Conservation (phyloP, 768 basidiomycete genomes). For the Rhodotorula toruloides region DNA sequence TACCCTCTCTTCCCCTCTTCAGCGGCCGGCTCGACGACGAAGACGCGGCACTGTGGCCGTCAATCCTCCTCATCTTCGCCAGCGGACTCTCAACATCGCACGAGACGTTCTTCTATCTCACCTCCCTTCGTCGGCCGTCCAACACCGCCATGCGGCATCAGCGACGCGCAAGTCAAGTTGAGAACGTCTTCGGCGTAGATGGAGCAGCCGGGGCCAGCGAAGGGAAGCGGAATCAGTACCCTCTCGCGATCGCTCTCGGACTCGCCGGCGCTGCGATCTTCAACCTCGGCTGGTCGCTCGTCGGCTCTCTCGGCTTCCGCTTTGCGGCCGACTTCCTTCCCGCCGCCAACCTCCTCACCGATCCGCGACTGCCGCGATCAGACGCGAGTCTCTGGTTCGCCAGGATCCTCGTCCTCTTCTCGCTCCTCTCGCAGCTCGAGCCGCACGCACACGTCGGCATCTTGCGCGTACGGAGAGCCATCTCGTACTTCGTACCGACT, state of each 20-base stretch:
- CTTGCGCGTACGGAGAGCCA: conserved; percentile 1
- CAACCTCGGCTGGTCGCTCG: conserved; percentile 37
- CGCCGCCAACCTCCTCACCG: conserved; percentile 23
- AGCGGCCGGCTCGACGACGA: neutral
- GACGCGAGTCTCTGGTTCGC: conserved; percentile 33
- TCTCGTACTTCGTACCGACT: neutral
- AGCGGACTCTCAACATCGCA: conserved; percentile 18
- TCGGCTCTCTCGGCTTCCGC: conserved; percentile 28
- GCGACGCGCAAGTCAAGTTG: no score
- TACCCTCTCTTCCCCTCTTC: neutral
- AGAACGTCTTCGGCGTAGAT: no score
- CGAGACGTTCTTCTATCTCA: conserved; percentile 37
- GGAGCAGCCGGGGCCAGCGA: neutral
- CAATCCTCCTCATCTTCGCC: conserved; percentile 37
- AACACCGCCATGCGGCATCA: no score
- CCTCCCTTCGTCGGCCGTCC: no score
- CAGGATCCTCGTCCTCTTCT: conserved; percentile 30
- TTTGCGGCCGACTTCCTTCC: neutral
- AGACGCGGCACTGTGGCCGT: conserved; percentile 31
- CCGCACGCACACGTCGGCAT: conserved; percentile 7
- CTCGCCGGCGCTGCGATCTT: conserved; percentile 21
- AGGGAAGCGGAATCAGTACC: conserved; percentile 38
- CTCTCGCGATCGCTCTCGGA: conserved; percentile 31
- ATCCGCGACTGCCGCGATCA: conserved; percentile 16
- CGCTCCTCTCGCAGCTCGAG: conserved; percentile 6